phyloP scores from a whole-genome alignment of 225 moss, liverwort and hornwort species.

The Thuidium tamariscinum region DNA sequence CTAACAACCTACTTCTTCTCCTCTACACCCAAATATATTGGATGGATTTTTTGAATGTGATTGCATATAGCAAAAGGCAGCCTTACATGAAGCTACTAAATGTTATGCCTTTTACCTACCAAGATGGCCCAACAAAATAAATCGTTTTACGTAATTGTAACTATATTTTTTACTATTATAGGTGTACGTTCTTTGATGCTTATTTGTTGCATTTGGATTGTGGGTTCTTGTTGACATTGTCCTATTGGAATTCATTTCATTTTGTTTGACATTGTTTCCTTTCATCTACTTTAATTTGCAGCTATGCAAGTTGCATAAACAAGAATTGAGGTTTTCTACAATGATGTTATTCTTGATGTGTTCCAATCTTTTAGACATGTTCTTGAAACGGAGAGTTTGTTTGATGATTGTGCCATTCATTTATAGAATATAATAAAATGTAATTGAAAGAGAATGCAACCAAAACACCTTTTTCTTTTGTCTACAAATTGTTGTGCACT shows the following conservation, averaged over 20 bases:
- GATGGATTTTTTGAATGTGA: too few relatives aligned
- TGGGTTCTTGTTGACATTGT: background rate
- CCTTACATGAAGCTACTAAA: too few relatives aligned
- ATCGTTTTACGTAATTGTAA: background rate
- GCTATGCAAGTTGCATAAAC: background rate
- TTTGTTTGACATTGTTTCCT: accelerated
- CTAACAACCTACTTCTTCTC: too few relatives aligned
- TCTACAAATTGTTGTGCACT: background rate
- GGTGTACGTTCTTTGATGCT: background rate
- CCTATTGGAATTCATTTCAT: accelerated
- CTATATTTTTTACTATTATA: background rate
- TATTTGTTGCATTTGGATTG: background rate
- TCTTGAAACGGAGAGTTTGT: background rate
- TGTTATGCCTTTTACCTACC: too few relatives aligned
- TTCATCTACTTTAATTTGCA: background rate
- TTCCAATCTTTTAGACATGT: background rate
- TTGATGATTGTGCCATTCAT: background rate
- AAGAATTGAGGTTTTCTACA: accelerated
- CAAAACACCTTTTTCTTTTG: background rate
- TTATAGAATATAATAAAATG: background rate
- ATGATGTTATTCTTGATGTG: background rate
- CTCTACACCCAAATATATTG: too few relatives aligned
- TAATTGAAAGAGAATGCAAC: background rate
- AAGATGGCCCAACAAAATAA: background rate
- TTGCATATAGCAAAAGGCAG: too few relatives aligned